phyloP scores from a whole-genome alignment of 257 asterid species.

The Capsicum chinense region DNA sequence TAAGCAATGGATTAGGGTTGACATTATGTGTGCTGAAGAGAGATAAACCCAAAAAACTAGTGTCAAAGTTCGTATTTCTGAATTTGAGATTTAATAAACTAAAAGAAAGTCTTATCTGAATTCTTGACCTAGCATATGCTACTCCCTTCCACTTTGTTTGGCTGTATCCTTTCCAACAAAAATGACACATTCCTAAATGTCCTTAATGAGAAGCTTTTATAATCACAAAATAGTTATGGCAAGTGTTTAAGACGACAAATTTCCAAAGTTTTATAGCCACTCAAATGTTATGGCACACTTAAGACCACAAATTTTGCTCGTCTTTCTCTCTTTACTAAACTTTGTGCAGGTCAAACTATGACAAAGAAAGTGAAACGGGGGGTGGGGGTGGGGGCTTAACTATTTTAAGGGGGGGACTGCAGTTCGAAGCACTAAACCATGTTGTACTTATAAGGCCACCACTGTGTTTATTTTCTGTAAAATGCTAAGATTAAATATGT shows the following conservation, averaged over 20 bases:
- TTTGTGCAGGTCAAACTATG: neutral
- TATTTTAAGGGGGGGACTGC: neutral
- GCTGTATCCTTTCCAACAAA: too few relatives aligned
- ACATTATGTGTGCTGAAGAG: neutral
- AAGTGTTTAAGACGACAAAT: neutral
- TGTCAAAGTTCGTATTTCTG: neutral
- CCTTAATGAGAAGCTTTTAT: neutral
- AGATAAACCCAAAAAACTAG: neutral
- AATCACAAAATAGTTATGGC: neutral
- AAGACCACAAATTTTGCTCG: neutral
- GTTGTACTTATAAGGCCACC: neutral
- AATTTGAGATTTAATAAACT: neutral
- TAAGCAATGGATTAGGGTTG: slow-evolving; percentile 15
- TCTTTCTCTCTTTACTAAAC: neutral
- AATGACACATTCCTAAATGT: neutral
- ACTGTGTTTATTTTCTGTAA: neutral
- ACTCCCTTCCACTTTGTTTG: neutral
- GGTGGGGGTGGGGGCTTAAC: neutral
- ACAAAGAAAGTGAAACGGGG: neutral
- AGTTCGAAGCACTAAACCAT: neutral
- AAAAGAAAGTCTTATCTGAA: neutral
- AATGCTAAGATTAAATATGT: neutral
- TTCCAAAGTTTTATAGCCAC: neutral
- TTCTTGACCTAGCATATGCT: neutral
- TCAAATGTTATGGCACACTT: neutral